phyloP scores from a whole-genome alignment of 139 green algal genomes.

The Haematococcus sp. region DNA sequence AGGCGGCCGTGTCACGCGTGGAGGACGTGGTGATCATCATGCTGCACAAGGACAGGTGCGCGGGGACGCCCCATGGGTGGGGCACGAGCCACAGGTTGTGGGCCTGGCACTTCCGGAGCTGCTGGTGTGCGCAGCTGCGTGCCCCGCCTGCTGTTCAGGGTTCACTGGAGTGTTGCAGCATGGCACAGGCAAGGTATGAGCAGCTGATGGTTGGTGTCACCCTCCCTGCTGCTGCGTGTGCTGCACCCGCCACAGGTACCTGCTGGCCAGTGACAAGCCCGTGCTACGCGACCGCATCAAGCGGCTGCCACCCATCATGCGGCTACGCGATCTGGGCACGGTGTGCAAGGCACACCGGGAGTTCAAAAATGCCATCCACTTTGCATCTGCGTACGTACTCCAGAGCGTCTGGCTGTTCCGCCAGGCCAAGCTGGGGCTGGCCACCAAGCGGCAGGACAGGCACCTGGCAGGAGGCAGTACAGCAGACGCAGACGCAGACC shows the following conservation, averaged over 20 bases:
- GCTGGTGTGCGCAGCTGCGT: neutral
- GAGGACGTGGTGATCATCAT: constrained; percentile 42
- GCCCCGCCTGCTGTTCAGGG: neutral
- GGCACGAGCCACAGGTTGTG: neutral
- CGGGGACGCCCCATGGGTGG: neutral
- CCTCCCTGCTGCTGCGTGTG: no score
- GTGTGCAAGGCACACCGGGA: constrained; percentile 13
- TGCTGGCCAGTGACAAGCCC: neutral
- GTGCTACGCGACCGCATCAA: constrained; percentile 9
- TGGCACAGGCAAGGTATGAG: neutral
- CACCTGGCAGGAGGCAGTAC: no score
- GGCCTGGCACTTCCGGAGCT: neutral
- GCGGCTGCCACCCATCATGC: constrained; percentile 11
- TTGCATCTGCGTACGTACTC: constrained; percentile 26
- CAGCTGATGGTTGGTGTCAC: neutral
- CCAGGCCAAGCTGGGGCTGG: neutral
- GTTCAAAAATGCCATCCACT: constrained; percentile 9
- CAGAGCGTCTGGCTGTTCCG: constrained; percentile 29
- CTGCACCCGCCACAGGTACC: constrained; percentile 6
- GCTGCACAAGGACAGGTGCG: constrained; percentile 16
- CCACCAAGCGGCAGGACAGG: no score
- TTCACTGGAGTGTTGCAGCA: neutral
- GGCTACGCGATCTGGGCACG: constrained; percentile 7
- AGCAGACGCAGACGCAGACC: no score
- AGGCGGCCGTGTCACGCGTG: constrained; percentile 30